These are phyloP conservation scores for Eremothecium cymbalariae DNA, from an alignment of 1,139 yeast genomes.

Conservation along the genomic window DNA sequence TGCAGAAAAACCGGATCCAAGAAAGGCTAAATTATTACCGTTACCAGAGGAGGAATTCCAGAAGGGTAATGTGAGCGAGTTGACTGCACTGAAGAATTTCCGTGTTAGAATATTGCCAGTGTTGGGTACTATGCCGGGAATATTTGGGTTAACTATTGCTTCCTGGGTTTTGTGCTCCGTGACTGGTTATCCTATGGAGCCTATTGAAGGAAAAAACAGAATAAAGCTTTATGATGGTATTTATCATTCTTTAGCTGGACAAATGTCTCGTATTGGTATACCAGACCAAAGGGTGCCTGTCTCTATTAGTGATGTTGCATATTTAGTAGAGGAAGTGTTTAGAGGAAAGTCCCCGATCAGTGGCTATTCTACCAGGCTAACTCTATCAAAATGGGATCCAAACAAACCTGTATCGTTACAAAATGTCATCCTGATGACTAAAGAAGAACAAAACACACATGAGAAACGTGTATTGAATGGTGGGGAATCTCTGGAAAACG, in stretches of 20 bases:
- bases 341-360: conserved; percentile 87
- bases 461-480: conserved; percentile 68
- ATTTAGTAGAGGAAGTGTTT: conserved; percentile 84
- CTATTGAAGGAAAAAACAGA: conserved; percentile 86
- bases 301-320: conserved; percentile 64
- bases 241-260: conserved; percentile 77
- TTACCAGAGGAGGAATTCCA: conserved; percentile 69
- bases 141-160: conserved; percentile 86
- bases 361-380: conserved; percentile 71
- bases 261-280: conserved; percentile 67
- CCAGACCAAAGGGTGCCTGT: conserved; percentile 66
- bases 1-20: conserved; percentile 93
- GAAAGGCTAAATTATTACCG: conserved; percentile 80
- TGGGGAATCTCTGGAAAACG: conserved; percentile 50
- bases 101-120: conserved; percentile 92
- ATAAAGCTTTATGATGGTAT: conserved; percentile 76
- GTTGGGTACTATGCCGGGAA: conserved; percentile 92
- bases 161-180: conserved; percentile 71
- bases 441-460: conserved; percentile 75
- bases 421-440: conserved; percentile 79
- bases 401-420: conserved; percentile 45
- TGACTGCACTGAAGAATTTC: conserved; percentile 80
- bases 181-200: conserved; percentile 82
- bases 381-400: conserved; percentile 81
- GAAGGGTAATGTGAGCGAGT: conserved; percentile 78